phyloP scores from a whole-genome alignment of 1,284 basidiomycete species.

The Cutaneotrichosporon sp. region DNA sequence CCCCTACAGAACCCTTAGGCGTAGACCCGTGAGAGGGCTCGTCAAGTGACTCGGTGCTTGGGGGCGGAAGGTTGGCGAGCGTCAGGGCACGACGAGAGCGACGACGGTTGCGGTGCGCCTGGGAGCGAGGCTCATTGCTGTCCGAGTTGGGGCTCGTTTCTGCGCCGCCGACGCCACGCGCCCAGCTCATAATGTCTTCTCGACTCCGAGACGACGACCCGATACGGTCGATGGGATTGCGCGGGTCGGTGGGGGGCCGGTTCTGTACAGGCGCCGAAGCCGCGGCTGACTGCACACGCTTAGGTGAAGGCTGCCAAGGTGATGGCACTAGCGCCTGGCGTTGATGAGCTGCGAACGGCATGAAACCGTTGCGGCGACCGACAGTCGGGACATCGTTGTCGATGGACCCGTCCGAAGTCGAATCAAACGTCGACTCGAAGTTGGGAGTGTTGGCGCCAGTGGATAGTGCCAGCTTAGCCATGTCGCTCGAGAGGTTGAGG shows the following conservation, averaged over 20 bases:
- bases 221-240: slow-evolving; percentile 37
- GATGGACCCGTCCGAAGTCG: slow-evolving; percentile 42
- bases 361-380: slow-evolving; percentile 7
- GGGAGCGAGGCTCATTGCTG: slow-evolving; percentile 24
- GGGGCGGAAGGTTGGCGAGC: slow-evolving; percentile 17
- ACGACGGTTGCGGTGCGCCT: slow-evolving; percentile 4
- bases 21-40: slow-evolving; percentile 13
- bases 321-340: slow-evolving; percentile 14
- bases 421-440: slow-evolving; percentile 44
- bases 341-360: slow-evolving; percentile 4
- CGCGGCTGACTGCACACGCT: slow-evolving; percentile 12
- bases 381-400: slow-evolving; percentile 13
- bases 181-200: slow-evolving; percentile 51
- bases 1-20: slow-evolving; percentile 27
- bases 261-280: slow-evolving; percentile 22
- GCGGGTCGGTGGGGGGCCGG: slow-evolving; percentile 16
- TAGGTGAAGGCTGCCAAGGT: neutral
- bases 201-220: slow-evolving; percentile 44
- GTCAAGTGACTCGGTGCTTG: slow-evolving; percentile 25
- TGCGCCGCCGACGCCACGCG: slow-evolving; percentile 34
- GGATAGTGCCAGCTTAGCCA: slow-evolving; percentile 31
- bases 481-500: slow-evolving; percentile 12
- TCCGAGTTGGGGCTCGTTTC: slow-evolving; percentile 18
- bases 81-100: slow-evolving; percentile 17
- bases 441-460: slow-evolving; percentile 41